Base-by-base conservation (phyloP, 805 yeast genomes). In the Ogataea saltuana region DNA sequence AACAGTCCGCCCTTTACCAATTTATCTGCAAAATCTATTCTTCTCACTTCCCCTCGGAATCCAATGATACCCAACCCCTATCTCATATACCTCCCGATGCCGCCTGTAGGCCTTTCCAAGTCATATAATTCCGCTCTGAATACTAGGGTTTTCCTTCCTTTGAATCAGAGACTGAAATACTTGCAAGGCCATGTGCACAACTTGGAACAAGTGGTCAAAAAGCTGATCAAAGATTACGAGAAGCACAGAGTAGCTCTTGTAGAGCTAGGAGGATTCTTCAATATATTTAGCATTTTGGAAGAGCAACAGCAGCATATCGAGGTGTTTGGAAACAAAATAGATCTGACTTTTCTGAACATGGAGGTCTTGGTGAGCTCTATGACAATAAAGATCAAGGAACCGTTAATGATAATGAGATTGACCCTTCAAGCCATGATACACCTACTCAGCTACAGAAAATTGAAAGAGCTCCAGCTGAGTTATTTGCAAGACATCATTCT, bases 261-360 rank as follows among this genome's bases (percentile, higher is more conserved):
- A 11, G 80, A 76, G 53, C 61, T 78, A 39, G 83, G 83, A 16
- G 81, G 80, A 3, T 74, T 75, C 51, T 68, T 77, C 51, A 78
- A 78, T 56, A 74, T 78, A 46, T 76, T 78, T 50, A 73, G 80
- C 16, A 67, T 78, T 25, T 70, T 62, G 62, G 68, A 69, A 64
- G 60, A 59, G 20, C 63, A 61, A 29, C 58, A 60, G 22, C 46
- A 46, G 22, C 28, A 53, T 13, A 68, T 77, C 28, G 83, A 78
- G 54, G 67, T 65, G 39, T 74, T 77, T 49, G 83, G 83, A 1
- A 74, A 78, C 37, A 69, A 71, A 10, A 66, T 78, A 13, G 83
- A 78, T 55, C 61, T 70, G 39, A 70, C 68, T 29, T 78, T 75
- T 51, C 58, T 78, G 33, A 75, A 72, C 42, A 67, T 69, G 43